phyloP scores from a whole-genome alignment of 805 yeast genomes.

The Monosporozyma unispora region DNA sequence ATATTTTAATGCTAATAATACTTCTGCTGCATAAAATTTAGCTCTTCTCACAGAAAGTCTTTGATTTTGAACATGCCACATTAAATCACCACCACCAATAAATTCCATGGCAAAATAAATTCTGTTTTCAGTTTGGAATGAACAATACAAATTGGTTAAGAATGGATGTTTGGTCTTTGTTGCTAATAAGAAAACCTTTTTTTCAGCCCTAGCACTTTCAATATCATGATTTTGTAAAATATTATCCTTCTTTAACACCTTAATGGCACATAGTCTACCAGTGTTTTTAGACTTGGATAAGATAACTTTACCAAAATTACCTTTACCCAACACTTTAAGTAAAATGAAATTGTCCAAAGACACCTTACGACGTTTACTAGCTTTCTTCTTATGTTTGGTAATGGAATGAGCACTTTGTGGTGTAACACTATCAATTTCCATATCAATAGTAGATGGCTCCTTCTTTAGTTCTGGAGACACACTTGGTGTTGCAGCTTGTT shows the following conservation, averaged over 20 bases:
- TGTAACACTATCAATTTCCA: slow-evolving; percentile 7
- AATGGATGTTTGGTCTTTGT: slow-evolving; percentile 90
- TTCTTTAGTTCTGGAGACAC: not conserved
- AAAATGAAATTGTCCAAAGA: slow-evolving; percentile 94
- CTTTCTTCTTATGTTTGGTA: slow-evolving; percentile 20
- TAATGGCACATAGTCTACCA: slow-evolving; percentile 80
- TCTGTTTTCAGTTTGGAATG: slow-evolving; percentile 96
- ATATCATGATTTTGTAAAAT: slow-evolving; percentile 94
- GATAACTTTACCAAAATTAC: slow-evolving; percentile 98
- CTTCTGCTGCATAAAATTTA: slow-evolving; percentile 96
- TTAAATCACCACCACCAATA: slow-evolving; percentile 94
- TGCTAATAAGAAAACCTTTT: slow-evolving; percentile 76
- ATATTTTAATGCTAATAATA: slow-evolving; percentile 78
- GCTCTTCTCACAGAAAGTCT: slow-evolving; percentile 86
- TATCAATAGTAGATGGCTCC: not conserved
- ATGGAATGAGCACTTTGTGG: slow-evolving; percentile 17
- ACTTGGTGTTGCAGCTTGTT: slow-evolving; percentile 3
- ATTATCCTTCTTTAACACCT: slow-evolving; percentile 91
- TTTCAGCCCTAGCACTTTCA: slow-evolving; percentile 89
- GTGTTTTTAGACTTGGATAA: slow-evolving; percentile 87
- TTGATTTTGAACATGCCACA: slow-evolving; percentile 98
- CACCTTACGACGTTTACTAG: slow-evolving; percentile 51
- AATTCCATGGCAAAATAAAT: slow-evolving; percentile 98
- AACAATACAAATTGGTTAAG: slow-evolving; percentile 79
- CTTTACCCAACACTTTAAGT: slow-evolving; percentile 92